Evolutionary conservation across 164 flowering plant genomes (phyloP).

Genomic region (Chimonanthus salicifolius): DNA sequence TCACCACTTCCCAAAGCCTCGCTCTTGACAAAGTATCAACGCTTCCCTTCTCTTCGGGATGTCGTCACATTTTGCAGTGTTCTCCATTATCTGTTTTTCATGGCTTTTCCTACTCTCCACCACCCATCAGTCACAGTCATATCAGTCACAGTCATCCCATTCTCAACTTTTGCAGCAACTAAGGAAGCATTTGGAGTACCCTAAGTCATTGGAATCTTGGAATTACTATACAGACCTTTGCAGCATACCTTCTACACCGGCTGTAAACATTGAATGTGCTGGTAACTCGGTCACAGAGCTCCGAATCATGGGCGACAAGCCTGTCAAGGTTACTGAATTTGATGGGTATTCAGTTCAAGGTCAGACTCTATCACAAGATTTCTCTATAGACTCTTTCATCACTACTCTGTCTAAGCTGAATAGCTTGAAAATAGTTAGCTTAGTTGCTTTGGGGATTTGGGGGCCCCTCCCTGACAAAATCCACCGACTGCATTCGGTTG

Average conservation of each 20-base stretch:
- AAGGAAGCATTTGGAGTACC: conserved; percentile 71
- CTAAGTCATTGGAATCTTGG: conserved; percentile 58
- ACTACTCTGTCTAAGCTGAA: conserved; percentile 55
- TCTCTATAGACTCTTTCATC: conserved; percentile 68
- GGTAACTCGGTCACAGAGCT: conserved; percentile 52
- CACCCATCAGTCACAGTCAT: conserved; percentile 53
- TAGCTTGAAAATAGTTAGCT: conserved; percentile 46
- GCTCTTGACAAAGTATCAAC: conserved; percentile 11
- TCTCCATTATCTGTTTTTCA: conserved; percentile 25
- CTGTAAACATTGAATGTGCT: conserved; percentile 44
- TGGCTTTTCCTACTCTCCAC: conserved; percentile 33
- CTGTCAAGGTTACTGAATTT: conserved; percentile 26
- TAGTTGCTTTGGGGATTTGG: conserved; percentile 79
- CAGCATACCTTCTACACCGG: conserved; percentile 30
- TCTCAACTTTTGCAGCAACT: conserved; percentile 61
- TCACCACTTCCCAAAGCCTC: background rate
- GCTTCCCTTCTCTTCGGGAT: conserved; percentile 12
- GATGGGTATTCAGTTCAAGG: conserved; percentile 43
- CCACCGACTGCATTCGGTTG: conserved; percentile 49
- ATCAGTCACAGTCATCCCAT: conserved; percentile 64
- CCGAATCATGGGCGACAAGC: conserved; percentile 45
- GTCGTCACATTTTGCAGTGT: background rate
- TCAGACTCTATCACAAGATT: conserved; percentile 45
- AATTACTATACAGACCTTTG: conserved; percentile 50
- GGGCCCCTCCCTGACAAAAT: conserved; percentile 68